phyloP scores from a whole-genome alignment of 2,329 filamentous ascomycete genomes.

The Epichloe uncinata region DNA sequence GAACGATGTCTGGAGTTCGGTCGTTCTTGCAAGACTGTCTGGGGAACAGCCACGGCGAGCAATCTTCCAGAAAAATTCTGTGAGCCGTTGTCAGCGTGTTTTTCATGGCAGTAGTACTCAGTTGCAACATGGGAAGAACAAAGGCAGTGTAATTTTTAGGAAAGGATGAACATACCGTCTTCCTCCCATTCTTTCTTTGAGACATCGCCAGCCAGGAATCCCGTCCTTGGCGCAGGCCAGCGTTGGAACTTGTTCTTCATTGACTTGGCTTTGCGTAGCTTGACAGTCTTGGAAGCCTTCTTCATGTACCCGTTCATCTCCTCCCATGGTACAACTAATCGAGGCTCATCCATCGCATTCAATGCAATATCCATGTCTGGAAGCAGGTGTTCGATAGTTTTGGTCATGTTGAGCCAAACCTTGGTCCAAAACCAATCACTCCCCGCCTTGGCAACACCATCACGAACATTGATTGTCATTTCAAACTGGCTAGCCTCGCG shows the following conservation, averaged over 20 bases:
- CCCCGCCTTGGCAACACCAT: constrained; percentile 34
- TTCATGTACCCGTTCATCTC: constrained; percentile 41
- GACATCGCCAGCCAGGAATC: constrained; percentile 20
- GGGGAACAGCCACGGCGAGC: constrained; percentile 48
- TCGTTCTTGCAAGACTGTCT: constrained; percentile 43
- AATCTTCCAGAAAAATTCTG: constrained; percentile 43
- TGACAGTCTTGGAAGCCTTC: constrained; percentile 34
- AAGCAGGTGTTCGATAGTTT: constrained; percentile 38
- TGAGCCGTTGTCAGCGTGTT: not conserved
- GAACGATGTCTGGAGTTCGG: constrained; percentile 30
- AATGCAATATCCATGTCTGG: constrained; percentile 57
- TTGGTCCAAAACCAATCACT: constrained; percentile 46
- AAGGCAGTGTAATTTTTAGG: not conserved
- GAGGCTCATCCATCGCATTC: constrained; percentile 55
- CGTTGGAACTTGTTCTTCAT: constrained; percentile 31
- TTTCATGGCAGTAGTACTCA: no score
- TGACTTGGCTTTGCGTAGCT: constrained; percentile 29
- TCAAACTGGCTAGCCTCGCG: constrained; percentile 41
- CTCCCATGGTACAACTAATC: constrained; percentile 50
- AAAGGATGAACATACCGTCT: constrained; percentile 26
- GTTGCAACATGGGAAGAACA: no score
- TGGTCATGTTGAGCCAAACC: constrained; percentile 41
- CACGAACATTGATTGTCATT: constrained; percentile 47
- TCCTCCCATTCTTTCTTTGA: constrained; percentile 36
- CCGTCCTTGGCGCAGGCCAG: constrained; percentile 25